Evolutionary conservation across 2,329 filamentous ascomycete species (phyloP), one percentile per base, ranked within the genome.

Genomic region (Aspergillus phoenicis): DNA sequence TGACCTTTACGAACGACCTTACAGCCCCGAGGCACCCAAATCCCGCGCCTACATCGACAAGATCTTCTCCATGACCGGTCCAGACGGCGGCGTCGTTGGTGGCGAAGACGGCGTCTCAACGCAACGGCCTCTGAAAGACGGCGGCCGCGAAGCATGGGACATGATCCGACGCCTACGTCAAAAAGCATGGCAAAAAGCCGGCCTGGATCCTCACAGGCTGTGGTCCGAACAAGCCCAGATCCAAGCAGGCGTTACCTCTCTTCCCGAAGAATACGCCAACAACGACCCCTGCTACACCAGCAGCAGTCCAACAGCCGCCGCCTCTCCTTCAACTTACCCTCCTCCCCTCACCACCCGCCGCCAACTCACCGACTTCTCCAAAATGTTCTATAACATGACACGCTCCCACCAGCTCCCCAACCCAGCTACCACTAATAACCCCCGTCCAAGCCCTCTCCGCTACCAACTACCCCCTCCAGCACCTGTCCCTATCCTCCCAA

Each of bases 121-220:
- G 1, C 76, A 78, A 54, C 69, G 79, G 20, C 80, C 79, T 1
- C 61, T 82, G 2, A 78, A 79, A 57, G 80, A 82, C 54, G 80
- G 80, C 15, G 80, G 80, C n/a, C 74, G 76, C 48, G 79, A 82
- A 69, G 80, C 79, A 10, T 82, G 80, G 80, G 76, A 78, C 52
- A 81, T 81, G 80, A 77, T 82, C 59, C 76, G 78, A 33, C 71
- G 78, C 15, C 72, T 82, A 20, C 78, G 80, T 4, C 76, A 79
- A 45, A 79, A 81, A 51, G 79, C 78, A 49, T 82, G 80, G 80
- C 77, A 80, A 61, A 81, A 78, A 63, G 80, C 79, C 10, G 79
- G 80, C 2, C 74, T 82, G 3, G 75, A 82, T 66, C 80, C 80
- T 0, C 70, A 76, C 22, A 72, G 78, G 28, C 70, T 81, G 11